Percentiles rank a stretch among this genome's conserved stretches.
Evolutionary conservation across 306 rosid species (phyloP).

Genomic region (Trichosanthes truncata): DNA sequence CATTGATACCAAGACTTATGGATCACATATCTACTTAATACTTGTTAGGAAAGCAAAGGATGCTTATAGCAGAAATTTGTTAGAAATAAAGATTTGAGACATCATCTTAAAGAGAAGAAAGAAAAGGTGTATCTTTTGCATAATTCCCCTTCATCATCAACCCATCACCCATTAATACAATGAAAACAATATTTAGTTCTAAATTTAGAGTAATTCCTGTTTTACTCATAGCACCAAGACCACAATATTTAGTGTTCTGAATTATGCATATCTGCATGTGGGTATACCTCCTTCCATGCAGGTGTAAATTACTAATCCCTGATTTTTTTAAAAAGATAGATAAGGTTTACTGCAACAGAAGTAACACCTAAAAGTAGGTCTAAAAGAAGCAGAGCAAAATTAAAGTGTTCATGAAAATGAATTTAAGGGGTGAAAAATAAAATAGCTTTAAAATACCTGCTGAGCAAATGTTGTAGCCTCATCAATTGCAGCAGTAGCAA

Average conservation of each 20-base stretch:
- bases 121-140: not conserved
- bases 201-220: not conserved
- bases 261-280: not conserved
- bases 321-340: not conserved
- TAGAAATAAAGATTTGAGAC: not conserved
- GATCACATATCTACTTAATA: not conserved
- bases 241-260: not conserved
- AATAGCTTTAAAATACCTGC: slow-evolving; percentile 44
- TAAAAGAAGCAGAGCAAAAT: too few relatives aligned
- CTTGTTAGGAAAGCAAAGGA: not conserved
- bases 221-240: not conserved
- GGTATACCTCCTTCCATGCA: not conserved
- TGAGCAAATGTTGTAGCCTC: slow-evolving; percentile 95
- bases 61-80: not conserved
- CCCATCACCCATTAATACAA: not conserved
- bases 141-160: not conserved
- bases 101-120: not conserved
- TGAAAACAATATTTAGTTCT: not conserved
- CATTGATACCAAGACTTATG: not conserved
- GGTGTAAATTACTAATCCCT: not conserved
- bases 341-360: too few relatives aligned
- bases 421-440: slow-evolving; percentile 2
- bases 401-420: too few relatives aligned
- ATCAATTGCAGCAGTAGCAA: slow-evolving; percentile 99
- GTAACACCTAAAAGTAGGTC: too few relatives aligned